Conservation (phyloP, 1,284 basidiomycete genomes). For the Ceratobasidium sp. region DNA sequence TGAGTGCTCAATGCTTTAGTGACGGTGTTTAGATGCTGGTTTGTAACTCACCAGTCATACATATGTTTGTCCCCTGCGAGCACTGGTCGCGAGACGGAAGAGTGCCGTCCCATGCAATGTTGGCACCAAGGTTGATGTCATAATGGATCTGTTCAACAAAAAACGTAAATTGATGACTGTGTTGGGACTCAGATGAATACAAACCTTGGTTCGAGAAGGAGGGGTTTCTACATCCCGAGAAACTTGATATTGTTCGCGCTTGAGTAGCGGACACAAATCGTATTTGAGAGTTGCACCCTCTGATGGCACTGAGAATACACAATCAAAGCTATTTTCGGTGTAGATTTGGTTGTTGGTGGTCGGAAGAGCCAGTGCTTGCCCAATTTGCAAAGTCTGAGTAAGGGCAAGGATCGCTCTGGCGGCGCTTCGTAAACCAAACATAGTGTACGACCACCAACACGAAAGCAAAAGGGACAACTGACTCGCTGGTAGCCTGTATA, state of each 20-base stretch:
- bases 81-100: slow-evolving; percentile 32
- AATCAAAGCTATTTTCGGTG: not conserved
- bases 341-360: not conserved
- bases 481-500: not conserved
- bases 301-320: slow-evolving; percentile 8
- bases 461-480: not conserved
- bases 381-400: not conserved
- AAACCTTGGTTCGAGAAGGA: slow-evolving; percentile 20
- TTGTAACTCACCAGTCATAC: slow-evolving; percentile 23
- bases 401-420: not conserved
- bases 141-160: slow-evolving; percentile 10
- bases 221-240: slow-evolving; percentile 31
- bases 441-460: not conserved
- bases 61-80: slow-evolving; percentile 15
- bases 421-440: not conserved
- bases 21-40: not conserved
- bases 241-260: slow-evolving; percentile 5
- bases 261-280: slow-evolving; percentile 19
- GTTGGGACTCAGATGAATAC: not conserved
- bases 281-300: slow-evolving; percentile 10
- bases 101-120: slow-evolving; percentile 28
- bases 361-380: not conserved
- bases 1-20: not conserved
- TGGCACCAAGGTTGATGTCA: slow-evolving; percentile 7
- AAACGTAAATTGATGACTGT: not conserved